Percentiles rank a stretch among this genome's conserved stretches.
These are phyloP conservation scores for Quercus agrifolia DNA, from an alignment of 306 rosid species.

Conservation along the genomic window DNA sequence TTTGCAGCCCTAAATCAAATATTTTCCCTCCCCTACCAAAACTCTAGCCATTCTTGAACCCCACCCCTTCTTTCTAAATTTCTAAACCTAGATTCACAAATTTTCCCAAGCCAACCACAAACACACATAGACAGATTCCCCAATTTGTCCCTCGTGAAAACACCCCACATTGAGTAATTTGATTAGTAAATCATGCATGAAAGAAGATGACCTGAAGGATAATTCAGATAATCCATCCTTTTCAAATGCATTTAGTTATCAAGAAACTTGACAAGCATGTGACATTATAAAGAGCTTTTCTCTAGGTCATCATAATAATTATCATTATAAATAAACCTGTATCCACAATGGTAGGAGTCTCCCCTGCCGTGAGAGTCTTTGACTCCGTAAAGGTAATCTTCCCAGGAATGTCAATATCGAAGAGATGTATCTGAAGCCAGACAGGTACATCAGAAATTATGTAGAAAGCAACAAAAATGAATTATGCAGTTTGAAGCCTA, in stretches of 20 bases:
- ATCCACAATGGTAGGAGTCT: slow-evolving; percentile 86
- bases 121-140: no score
- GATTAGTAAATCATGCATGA: background rate
- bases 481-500: background rate
- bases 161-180: background rate
- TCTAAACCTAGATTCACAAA: no score
- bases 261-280: background rate
- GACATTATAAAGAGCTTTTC: background rate
- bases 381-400: slow-evolving; percentile 92
- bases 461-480: background rate
- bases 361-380: slow-evolving; percentile 84
- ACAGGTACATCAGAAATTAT: slow-evolving; percentile 11
- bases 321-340: slow-evolving; percentile 55
- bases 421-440: slow-evolving; percentile 74
- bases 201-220: background rate
- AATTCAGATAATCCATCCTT: slow-evolving; percentile 8
- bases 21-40: no score
- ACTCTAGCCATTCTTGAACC: no score
- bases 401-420: slow-evolving; percentile 93
- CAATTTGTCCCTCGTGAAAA: background rate
- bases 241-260: background rate
- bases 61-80: no score
- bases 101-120: no score
- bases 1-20: no score
- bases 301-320: background rate